phyloP scores from a whole-genome alignment of 164 flowering plant species.

The Chloranthus sessilifolius region DNA sequence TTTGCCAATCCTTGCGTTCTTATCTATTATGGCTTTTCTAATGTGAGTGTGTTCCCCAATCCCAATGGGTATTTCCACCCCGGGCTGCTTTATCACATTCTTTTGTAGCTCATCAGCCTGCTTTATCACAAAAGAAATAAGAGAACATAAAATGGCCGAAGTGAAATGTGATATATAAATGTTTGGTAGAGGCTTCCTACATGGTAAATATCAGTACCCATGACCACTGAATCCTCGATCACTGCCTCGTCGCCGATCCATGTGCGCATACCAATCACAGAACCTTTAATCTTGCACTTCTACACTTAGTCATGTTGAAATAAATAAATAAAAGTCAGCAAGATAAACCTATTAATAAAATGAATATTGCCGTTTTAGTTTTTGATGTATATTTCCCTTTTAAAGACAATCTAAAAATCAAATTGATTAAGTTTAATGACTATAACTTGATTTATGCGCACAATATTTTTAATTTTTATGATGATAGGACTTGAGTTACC shows the following conservation, averaged over 20 bases:
- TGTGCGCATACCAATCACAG: slow-evolving; percentile 65
- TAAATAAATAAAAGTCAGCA: background rate
- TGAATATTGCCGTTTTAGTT: background rate
- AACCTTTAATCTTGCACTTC: slow-evolving; percentile 64
- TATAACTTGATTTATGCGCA: background rate
- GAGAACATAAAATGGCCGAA: background rate
- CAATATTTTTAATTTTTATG: too few relatives aligned
- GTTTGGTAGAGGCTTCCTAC: slow-evolving; percentile 12
- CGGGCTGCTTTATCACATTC: slow-evolving; percentile 15
- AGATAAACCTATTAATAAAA: background rate
- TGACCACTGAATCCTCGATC: slow-evolving; percentile 66
- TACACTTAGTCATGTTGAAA: slow-evolving; percentile 24
- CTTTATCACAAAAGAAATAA: slow-evolving; percentile 1
- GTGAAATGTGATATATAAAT: background rate
- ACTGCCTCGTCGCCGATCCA: slow-evolving; percentile 49
- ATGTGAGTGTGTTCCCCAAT: slow-evolving; percentile 60
- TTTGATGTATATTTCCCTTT: background rate
- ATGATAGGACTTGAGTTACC: slow-evolving; percentile 10
- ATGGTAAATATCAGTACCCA: slow-evolving; percentile 67
- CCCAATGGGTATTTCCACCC: slow-evolving; percentile 45
- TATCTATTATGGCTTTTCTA: slow-evolving; percentile 71
- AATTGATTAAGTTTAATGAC: background rate
- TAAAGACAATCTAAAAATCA: background rate
- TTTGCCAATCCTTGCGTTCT: slow-evolving; percentile 79
- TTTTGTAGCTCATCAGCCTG: slow-evolving; percentile 26